Conservation (phyloP, 768 basidiomycete species). For the Termitomyces sp. region DNA sequence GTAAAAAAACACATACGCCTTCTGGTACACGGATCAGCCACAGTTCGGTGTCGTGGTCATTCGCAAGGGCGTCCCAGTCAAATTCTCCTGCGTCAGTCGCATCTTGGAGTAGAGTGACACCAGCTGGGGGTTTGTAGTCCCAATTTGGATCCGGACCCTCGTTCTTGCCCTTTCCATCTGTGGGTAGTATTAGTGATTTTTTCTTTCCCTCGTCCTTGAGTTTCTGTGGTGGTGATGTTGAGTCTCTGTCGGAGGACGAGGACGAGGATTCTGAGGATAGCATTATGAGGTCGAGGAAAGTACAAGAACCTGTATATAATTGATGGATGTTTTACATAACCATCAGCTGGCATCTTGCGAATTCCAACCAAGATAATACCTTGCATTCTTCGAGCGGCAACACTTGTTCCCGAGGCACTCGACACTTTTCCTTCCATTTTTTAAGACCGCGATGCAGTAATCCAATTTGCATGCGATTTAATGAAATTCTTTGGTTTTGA, state of each 20-base stretch:
- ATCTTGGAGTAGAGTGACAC: constrained; percentile 41
- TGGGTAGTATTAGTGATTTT: background rate
- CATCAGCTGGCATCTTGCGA: no score
- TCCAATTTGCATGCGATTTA: no score
- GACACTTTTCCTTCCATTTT: no score
- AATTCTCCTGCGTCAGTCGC: constrained; percentile 44
- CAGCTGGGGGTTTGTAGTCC: constrained; percentile 56
- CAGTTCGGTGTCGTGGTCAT: constrained; percentile 55
- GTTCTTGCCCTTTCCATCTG: constrained; percentile 32
- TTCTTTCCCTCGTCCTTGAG: constrained; percentile 10
- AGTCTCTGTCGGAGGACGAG: constrained; percentile 9
- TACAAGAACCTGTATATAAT: no score
- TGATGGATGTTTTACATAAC: background rate
- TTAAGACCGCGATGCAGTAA: no score
- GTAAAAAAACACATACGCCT: constrained; percentile 36
- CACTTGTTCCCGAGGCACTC: no score
- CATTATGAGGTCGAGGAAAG: background rate
- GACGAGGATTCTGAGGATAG: constrained; percentile 11
- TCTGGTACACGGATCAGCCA: constrained; percentile 71
- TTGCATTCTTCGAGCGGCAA: no score
- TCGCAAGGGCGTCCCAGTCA: constrained; percentile 61
- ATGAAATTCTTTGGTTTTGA: no score
- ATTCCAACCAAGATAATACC: no score
- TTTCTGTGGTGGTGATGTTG: background rate
- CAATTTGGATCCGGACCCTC: constrained; percentile 51